Evolutionary conservation across 2,329 filamentous ascomycete genomes (phyloP).

Genomic region (Alternaria dauci): DNA sequence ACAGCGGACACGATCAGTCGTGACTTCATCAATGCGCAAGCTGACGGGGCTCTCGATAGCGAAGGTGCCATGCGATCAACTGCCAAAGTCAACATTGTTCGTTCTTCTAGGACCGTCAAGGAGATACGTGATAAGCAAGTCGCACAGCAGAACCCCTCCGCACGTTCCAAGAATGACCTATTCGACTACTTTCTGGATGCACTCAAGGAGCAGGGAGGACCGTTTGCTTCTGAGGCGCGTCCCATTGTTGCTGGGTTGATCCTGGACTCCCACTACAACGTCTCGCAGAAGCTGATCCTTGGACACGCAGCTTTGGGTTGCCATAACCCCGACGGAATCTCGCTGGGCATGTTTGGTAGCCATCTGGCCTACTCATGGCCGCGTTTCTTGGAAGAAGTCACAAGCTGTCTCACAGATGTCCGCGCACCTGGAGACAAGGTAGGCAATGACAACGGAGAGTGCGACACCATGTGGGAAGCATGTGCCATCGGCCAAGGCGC

Average conservation of each 20-base stretch:
- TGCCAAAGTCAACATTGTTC: conserved; percentile 40
- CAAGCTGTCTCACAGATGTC: conserved; percentile 45
- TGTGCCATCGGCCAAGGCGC: conserved; percentile 54
- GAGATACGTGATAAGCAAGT: conserved; percentile 31
- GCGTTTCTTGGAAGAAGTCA: conserved; percentile 42
- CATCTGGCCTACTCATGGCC: conserved; percentile 43
- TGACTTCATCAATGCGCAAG: conserved; percentile 27
- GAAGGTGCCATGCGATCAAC: conserved; percentile 35
- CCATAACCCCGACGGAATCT: conserved; percentile 37
- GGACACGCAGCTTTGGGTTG: conserved; percentile 38
- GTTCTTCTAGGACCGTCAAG: conserved; percentile 32
- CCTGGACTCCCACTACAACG: conserved; percentile 40
- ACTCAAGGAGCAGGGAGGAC: conserved; percentile 33
- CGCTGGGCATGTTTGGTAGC: conserved; percentile 38
- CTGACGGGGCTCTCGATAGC: conserved; percentile 17
- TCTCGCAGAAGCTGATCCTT: conserved; percentile 30
- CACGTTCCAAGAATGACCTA: conserved; percentile 17
- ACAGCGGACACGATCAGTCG: conserved; percentile 34
- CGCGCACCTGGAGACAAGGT: conserved; percentile 49
- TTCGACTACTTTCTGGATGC: conserved; percentile 37
- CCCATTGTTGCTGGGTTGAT: conserved; percentile 46
- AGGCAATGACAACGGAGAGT: conserved; percentile 48
- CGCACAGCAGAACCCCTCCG: conserved; percentile 34
- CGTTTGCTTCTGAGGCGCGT: conserved; percentile 60
- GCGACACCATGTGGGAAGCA: conserved; percentile 56